Conservation (phyloP, 2,329 filamentous ascomycete genomes). For the Aspergillus intermedius region DNA sequence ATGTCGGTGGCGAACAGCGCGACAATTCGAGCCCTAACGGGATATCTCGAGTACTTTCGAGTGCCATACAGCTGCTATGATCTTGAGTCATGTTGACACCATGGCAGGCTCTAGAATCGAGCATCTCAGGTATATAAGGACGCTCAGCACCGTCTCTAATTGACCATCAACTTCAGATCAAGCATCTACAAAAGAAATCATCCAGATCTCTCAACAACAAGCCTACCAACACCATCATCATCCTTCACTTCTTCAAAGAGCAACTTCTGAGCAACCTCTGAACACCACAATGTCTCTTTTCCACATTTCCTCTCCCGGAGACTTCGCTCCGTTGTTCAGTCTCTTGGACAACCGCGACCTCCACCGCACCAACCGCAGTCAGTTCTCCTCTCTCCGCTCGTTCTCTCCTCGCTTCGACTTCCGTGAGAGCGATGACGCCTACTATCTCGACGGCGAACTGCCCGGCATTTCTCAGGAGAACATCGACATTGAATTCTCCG, state of each 20-base stretch:
- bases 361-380: slow-evolving; percentile 24
- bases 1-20: not conserved
- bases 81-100: not conserved
- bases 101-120: slow-evolving; percentile 12
- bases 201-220: not conserved
- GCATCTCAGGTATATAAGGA: slow-evolving; percentile 14
- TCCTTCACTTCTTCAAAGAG: slow-evolving; percentile 1
- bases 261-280: not conserved
- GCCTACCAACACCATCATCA: not conserved
- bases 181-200: not conserved
- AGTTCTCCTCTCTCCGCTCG: slow-evolving; percentile 13
- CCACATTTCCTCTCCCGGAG: slow-evolving; percentile 23
- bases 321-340: slow-evolving; percentile 41
- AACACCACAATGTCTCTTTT: slow-evolving; percentile 30
- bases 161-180: not conserved
- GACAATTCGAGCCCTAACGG: slow-evolving; percentile 4
- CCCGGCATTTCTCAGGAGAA: slow-evolving; percentile 43
- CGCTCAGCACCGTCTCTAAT: slow-evolving; percentile 3
- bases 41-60: slow-evolving; percentile 1
- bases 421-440: slow-evolving; percentile 37
- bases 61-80: not conserved
- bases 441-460: slow-evolving; percentile 44
- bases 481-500: slow-evolving; percentile 42
- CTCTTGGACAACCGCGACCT: slow-evolving; percentile 41
- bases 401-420: slow-evolving; percentile 44